Evolutionary conservation across 1,139 yeast genomes (phyloP).

Genomic region (Sugiyamaella xylanicola): DNA sequence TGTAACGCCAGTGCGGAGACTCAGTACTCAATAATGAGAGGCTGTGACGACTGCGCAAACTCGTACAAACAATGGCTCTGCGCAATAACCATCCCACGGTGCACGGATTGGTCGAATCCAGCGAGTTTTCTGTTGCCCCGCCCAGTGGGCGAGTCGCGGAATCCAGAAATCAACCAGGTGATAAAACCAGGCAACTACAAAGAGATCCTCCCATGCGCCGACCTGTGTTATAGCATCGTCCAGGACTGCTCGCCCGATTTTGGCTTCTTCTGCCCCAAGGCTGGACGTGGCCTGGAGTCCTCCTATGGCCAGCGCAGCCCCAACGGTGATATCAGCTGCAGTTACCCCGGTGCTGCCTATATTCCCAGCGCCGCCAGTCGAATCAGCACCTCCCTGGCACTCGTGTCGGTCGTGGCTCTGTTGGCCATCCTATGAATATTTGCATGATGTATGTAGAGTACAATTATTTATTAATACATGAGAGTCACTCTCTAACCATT

Average conservation of each 20-base stretch:
- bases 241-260: slow-evolving; percentile 82
- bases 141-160: slow-evolving; percentile 59
- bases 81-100: slow-evolving; percentile 86
- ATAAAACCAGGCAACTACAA: slow-evolving; percentile 69
- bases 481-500: too few species aligned
- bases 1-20: slow-evolving; percentile 77
- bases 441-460: not conserved
- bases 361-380: slow-evolving; percentile 25
- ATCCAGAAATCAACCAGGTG: slow-evolving; percentile 54
- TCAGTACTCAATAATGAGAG: slow-evolving; percentile 68
- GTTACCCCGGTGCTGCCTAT: slow-evolving; percentile 44
- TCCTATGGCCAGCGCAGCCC: slow-evolving; percentile 38
- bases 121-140: slow-evolving; percentile 54
- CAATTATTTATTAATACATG: too few species aligned
- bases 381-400: not conserved
- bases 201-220: slow-evolving; percentile 85
- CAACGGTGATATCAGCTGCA: slow-evolving; percentile 42
- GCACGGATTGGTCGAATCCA: slow-evolving; percentile 55
- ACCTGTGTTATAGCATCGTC: slow-evolving; percentile 75
- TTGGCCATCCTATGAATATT: not conserved
- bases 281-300: slow-evolving; percentile 24
- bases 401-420: not conserved
- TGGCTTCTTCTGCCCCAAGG: slow-evolving; percentile 70
- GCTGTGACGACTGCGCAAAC: slow-evolving; percentile 70
- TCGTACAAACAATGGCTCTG: slow-evolving; percentile 90